Conservation (phyloP, 2,329 filamentous ascomycete species). For the Lomentospora prolificans region DNA sequence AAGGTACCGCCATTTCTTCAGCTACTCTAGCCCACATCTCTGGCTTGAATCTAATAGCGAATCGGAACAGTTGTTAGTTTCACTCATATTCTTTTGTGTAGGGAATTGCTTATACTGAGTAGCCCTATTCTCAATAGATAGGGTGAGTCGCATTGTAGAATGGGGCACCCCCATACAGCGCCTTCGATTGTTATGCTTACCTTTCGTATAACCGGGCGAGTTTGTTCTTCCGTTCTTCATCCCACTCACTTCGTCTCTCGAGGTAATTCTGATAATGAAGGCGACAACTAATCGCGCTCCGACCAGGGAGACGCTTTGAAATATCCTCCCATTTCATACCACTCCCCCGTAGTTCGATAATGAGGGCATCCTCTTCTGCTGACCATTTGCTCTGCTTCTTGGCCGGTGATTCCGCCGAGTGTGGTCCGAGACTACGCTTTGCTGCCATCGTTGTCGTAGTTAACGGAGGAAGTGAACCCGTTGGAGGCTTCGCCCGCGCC, state of each 20-base stretch:
- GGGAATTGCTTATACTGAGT: too few relatives aligned
- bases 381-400: conserved; percentile 98
- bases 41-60: conserved; percentile 91
- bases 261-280: conserved; percentile 97
- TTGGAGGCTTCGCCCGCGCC: not conserved
- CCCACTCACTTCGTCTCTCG: conserved; percentile 87
- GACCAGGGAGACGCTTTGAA: conserved; percentile 77
- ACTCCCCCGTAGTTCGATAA: conserved; percentile 80
- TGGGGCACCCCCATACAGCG: not conserved
- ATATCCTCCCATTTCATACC: conserved; percentile 99
- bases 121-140: too few relatives aligned
- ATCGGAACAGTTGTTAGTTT: not conserved
- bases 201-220: conserved; percentile 89
- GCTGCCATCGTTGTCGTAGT: conserved; percentile 14
- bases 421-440: conserved; percentile 43
- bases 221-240: conserved; percentile 96
- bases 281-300: conserved; percentile 88
- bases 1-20: conserved; percentile 89
- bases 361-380: conserved; percentile 81
- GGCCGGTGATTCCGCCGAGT: conserved; percentile 57
- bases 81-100: too few relatives aligned
- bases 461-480: conserved; percentile 12
- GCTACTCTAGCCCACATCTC: conserved; percentile 98
- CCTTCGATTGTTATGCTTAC: conserved; percentile 39
- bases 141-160: not conserved